Base-by-base conservation (phyloP, 306 rosid genomes). In the Heteromeles arbutifolia region DNA sequence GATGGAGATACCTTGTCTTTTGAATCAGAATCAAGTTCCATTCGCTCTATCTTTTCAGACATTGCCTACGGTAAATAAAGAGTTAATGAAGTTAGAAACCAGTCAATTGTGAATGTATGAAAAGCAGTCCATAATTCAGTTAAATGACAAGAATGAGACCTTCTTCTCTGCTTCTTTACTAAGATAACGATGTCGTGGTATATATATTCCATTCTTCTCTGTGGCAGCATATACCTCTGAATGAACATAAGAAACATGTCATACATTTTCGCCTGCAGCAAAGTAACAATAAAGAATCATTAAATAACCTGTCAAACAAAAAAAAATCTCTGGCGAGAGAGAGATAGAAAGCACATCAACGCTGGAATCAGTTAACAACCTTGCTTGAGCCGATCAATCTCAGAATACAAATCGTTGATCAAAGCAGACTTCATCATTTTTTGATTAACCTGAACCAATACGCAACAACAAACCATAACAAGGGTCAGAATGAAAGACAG, bases 381-480 rank as follows among this genome's bases (percentile, higher is more conserved):
- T 96, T 96, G 98, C 89, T 96, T 96, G 69, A 96, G 91, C 72
- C 94, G 84, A 83, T 96, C 98, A 78, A 96, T 96, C 84, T 92
- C 97, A 80, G 90, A 83, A 83, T 96, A 96, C 81, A 96, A 87
- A 82, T 96, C 98, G 82, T 92, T 96, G 67, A 92, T 96, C 88
- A 96, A 66, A 37, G 98, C 97, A 83, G 98, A 90, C 82, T 92
- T 96, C 97, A 96, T 92, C 98, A 87, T 92, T 86, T 96, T 96
- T 85, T 96, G 94, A 79, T 89, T 96, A 70, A 96, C 71, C 94
- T 92, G 90, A 80, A 80, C 83, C 29, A 77, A 17, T 17, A 65
- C 84, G 24, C 70, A 74, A 73, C 75, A 67, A 79, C 11, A 74
- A 73, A 75, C 61, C 61, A 77, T 83, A 78, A 82, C 70, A 68